Conservation (phyloP, 257 asterid genomes). For the Echites panduratus region DNA sequence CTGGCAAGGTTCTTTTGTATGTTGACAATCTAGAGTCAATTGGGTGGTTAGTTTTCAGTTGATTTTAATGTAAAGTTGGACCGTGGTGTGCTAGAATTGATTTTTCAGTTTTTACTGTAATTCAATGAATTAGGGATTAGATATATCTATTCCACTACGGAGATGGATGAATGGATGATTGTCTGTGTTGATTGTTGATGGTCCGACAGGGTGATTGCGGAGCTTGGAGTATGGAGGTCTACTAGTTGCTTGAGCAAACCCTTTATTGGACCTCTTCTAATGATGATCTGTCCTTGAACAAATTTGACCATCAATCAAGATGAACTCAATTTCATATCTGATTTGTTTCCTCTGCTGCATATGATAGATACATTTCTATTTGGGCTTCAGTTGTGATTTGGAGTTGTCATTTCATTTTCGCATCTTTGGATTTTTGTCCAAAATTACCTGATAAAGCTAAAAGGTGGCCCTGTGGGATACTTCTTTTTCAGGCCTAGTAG, state of each 20-base stretch:
- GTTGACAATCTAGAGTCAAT: not conserved
- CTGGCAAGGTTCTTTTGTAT: not conserved
- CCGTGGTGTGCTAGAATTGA: not conserved
- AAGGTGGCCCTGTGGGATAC: conserved; percentile 10
- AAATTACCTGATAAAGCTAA: not conserved
- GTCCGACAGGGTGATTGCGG: too few species aligned
- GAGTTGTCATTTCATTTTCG: not conserved
- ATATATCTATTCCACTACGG: not conserved
- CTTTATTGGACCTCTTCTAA: not conserved
- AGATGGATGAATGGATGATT: not conserved
- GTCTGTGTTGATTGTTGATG: not conserved
- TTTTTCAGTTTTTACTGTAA: too few species aligned
- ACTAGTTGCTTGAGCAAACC: not conserved
- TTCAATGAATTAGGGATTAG: not conserved
- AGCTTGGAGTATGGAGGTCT: not conserved
- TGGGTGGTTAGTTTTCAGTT: not conserved
- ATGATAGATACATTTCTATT: not conserved
- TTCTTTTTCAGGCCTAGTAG: conserved; percentile 53
- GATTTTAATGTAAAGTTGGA: not conserved
- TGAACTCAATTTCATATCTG: not conserved
- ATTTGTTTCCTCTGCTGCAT: not conserved
- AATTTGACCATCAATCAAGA: not conserved
- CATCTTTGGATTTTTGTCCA: not conserved
- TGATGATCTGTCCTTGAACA: not conserved
- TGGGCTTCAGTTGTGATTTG: not conserved